A percentile compares a stretch with the other conserved stretches of the same genome.
phyloP scores from a whole-genome alignment of 1,139 yeast species.

The Pichia sp. region DNA sequence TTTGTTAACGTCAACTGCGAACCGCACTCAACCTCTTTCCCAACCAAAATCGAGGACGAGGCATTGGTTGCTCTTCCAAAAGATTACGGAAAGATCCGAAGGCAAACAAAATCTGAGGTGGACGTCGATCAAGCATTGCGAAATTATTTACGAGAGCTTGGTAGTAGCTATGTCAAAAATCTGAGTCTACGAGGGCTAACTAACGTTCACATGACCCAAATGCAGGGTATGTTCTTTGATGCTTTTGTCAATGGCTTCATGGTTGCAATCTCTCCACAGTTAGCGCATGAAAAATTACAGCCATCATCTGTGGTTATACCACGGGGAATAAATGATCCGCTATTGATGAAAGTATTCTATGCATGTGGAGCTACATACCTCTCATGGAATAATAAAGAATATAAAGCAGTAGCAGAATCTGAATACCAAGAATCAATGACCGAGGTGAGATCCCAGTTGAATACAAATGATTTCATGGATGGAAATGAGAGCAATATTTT shows the following conservation, averaged over 20 bases:
- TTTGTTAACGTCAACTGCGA: too few relatives aligned
- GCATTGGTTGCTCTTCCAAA: too few relatives aligned
- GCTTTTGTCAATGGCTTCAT: slow-evolving; percentile 34
- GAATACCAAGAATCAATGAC: not conserved
- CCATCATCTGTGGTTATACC: slow-evolving; percentile 33
- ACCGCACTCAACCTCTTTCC: too few relatives aligned
- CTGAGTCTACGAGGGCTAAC: not conserved
- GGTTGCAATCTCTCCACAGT: slow-evolving; percentile 34
- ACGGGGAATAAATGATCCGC: slow-evolving; percentile 23
- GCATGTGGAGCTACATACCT: slow-evolving; percentile 32
- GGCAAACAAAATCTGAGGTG: slow-evolving; percentile 1
- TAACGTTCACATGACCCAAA: not conserved
- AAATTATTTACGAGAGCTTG: slow-evolving; percentile 2
- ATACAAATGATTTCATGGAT: not conserved
- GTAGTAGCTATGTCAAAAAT: not conserved
- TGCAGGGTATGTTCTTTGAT: slow-evolving; percentile 20
- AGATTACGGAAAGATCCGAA: too few relatives aligned
- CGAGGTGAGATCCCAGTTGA: not conserved
- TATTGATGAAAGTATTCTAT: slow-evolving; percentile 29
- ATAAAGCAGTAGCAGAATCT: not conserved
- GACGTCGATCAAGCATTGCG: slow-evolving; percentile 7
- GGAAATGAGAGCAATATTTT: slow-evolving; percentile 20
- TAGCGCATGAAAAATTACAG: slow-evolving; percentile 34
- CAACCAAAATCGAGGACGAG: slow-evolving; percentile 5
- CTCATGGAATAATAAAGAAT: slow-evolving; percentile 4